These are phyloP conservation scores for sunflower (Helianthus annuus) DNA, from an alignment of 129 eudicot genomes.

Conservation along the genomic window HanXRQr2.0-SUNRISE NC_035448.2:146451561-146452060, in stretches of 20 bases:
- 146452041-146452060: too few relatives aligned
- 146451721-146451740: slow-evolving; percentile 57
- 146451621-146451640: slow-evolving; percentile 23
- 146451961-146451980: too few relatives aligned
- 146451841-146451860: neutral
- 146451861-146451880: neutral
- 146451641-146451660: neutral
- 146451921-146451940: too few relatives aligned
- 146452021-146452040: too few relatives aligned
- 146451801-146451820: slow-evolving; percentile 33
- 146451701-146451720: slow-evolving; percentile 85
- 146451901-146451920: too few relatives aligned
- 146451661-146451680: neutral
- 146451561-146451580: slow-evolving; percentile 68
- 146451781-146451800: slow-evolving; percentile 11
- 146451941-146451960: too few relatives aligned
- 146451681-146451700: slow-evolving; percentile 49
- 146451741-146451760: slow-evolving; percentile 59
- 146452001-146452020: too few relatives aligned
- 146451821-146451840: slow-evolving; percentile 3
- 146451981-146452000: too few relatives aligned
- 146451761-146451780: slow-evolving; percentile 33
- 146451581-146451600: slow-evolving; percentile 42
- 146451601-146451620: slow-evolving; percentile 56
- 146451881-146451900: too few relatives aligned